Evolutionary conservation across 202 grass and related monocot species (phyloP), one percentile per base, ranked within the genome.

Genomic region (Setaria viridis): DNA sequence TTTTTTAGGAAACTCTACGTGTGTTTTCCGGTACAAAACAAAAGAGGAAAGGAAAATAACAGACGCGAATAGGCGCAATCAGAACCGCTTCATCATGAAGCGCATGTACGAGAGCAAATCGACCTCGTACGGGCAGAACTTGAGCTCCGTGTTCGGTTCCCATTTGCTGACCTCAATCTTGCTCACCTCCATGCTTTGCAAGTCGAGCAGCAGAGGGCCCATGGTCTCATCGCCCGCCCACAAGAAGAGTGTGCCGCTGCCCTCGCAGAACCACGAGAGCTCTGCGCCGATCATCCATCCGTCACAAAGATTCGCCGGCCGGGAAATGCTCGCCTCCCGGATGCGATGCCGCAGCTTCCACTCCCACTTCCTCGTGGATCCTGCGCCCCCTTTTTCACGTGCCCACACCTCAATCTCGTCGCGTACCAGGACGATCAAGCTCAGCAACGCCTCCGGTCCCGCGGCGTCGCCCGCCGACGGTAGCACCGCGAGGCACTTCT

Each of bases 31-130:
- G 5, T 41, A 41, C 25, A 25, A 25, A 25, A 25, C 25, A 25
- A 25, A 25, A 25, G 25, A 25, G 4, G 39, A 41, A 41, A 41
- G 39, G 39, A 41, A 46, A 46, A 25, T 21, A 59, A 30, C 29
- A 62, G 21, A 62, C 9, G 9, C 21, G 25, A 60, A n/a, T 20
- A 62, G n/a, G 21, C 10, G 4, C 21, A 12, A 51, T 79, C 41
- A 85, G 42, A 79, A 79, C 4, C 4, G 33, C 65, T 78, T 70
- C 74, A 78, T 70, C 3, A 13, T 2, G 4, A 48, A 62, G 32
- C 62, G 20, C 54, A 79, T 71, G 43, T 78, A 62, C 2, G 75
- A 62, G 42, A 70, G 41, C 8, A 85, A 42, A 59, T 79, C 65
- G 11, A 60, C 19, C 75, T 79, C 54, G 19, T 79, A 85, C 5